A percentile compares a stretch with the other conserved stretches of the same genome.
Evolutionary conservation across 225 moss, liverwort and hornwort species (phyloP).

Genomic region (Ulota crispa): DNA sequence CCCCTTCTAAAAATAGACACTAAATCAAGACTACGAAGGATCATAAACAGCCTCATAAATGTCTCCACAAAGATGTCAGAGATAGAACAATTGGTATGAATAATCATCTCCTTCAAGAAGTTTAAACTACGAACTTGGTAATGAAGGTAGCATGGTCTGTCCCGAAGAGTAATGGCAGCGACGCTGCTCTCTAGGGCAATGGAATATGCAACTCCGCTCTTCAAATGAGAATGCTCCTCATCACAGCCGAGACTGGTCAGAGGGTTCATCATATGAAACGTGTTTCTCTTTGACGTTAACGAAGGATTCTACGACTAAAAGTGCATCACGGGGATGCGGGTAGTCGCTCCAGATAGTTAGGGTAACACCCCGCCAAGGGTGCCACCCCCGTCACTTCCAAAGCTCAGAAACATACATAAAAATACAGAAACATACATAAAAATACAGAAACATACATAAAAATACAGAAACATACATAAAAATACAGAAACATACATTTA

Average conservation of each 20-base stretch:
- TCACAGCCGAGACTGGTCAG: not conserved
- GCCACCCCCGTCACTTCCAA: not conserved
- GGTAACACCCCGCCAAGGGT: slow-evolving; percentile 14
- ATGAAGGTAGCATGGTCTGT: slow-evolving; percentile 19
- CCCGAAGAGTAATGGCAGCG: slow-evolving; percentile 49
- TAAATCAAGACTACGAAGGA: not conserved
- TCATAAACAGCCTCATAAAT: slow-evolving; percentile 21
- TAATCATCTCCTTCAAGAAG: not conserved
- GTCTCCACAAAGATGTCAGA: slow-evolving; percentile 6
- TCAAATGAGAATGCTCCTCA: not conserved
- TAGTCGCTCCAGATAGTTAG: slow-evolving; percentile 2
- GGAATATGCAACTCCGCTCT: slow-evolving; percentile 40
- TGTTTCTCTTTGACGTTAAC: slow-evolving; percentile 8
- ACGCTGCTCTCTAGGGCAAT: slow-evolving; percentile 64
- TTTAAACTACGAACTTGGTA: fast-evolving
- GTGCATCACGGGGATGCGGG: not conserved
- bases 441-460: too few relatives aligned
- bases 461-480: too few relatives aligned
- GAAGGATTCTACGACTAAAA: not conserved
- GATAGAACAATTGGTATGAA: slow-evolving; percentile 5
- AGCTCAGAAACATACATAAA: too few relatives aligned
- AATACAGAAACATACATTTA: too few relatives aligned
- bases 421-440: too few relatives aligned
- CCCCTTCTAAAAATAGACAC: fast-evolving
- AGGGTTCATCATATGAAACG: too few relatives aligned